Percentiles rank a stretch among this genome's conserved stretches.
Evolutionary conservation across 768 basidiomycete genomes (phyloP).

Genomic region (Bullera alba): DNA sequence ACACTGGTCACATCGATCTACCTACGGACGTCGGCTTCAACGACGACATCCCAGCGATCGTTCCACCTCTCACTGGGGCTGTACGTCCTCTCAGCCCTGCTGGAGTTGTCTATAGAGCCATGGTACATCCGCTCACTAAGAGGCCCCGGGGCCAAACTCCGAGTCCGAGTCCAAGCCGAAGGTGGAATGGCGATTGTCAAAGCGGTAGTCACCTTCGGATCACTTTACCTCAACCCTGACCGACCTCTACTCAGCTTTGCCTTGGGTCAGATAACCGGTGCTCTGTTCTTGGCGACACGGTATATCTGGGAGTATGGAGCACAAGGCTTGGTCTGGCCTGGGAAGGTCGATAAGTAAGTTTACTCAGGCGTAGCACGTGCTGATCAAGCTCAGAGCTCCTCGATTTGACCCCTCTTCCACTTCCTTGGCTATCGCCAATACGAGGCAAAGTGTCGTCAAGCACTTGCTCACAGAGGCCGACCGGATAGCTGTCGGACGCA

Average conservation of each 20-base stretch:
- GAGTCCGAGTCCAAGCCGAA: constrained; percentile 74
- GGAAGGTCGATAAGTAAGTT: neutral
- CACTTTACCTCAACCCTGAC: constrained; percentile 50
- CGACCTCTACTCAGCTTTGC: constrained; percentile 74
- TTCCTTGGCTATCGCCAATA: constrained; percentile 71
- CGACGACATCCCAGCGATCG: constrained; percentile 58
- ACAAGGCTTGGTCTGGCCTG: constrained; percentile 11
- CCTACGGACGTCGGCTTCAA: constrained; percentile 51
- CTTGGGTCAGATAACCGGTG: constrained; percentile 72
- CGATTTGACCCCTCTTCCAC: constrained; percentile 48
- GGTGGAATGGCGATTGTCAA: constrained; percentile 71
- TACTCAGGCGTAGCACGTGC: neutral
- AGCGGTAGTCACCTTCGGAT: constrained; percentile 63
- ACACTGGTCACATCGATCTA: constrained; percentile 55
- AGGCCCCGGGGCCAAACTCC: constrained; percentile 56
- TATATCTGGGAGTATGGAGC: constrained; percentile 51
- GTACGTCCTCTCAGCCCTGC: constrained; percentile 66
- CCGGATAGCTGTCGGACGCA: constrained; percentile 75
- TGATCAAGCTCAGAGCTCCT: neutral
- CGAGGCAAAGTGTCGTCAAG: constrained; percentile 80
- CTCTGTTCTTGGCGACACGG: constrained; percentile 53
- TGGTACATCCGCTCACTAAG: constrained; percentile 66
- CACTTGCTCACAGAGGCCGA: constrained; percentile 95
- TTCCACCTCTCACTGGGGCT: constrained; percentile 60
- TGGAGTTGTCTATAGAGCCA: constrained; percentile 78